Conservation (phyloP, 495 filamentous ascomycete genomes). For the Xylaria grammica region DNA sequence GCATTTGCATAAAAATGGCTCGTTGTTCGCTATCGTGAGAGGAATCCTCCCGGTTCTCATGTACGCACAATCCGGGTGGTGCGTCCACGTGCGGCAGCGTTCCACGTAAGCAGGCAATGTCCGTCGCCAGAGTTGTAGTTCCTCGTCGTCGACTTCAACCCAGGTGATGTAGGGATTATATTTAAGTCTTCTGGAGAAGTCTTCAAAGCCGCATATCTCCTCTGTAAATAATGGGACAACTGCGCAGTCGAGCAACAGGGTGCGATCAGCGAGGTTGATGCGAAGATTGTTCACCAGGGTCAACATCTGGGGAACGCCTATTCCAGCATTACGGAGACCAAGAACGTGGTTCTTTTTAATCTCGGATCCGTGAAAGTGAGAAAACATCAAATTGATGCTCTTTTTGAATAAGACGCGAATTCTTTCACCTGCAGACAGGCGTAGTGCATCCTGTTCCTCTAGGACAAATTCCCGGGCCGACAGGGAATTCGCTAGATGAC, state of each 20-base stretch:
- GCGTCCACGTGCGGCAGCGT: background rate
- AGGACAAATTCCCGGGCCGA: background rate
- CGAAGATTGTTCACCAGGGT: constrained; percentile 28
- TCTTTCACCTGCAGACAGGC: background rate
- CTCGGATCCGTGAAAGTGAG: background rate
- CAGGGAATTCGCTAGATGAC: constrained; percentile 5
- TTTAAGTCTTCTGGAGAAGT: background rate
- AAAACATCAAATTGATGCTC: background rate
- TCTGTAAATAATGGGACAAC: constrained; percentile 35
- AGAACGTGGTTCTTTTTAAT: background rate
- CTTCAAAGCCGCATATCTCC: background rate
- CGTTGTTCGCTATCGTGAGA: background rate
- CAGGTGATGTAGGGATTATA: background rate
- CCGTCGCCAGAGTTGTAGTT: background rate
- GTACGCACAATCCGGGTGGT: background rate
- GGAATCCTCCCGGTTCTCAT: background rate
- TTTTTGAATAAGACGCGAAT: background rate
- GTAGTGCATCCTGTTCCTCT: background rate
- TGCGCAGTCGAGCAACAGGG: constrained; percentile 41
- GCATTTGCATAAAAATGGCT: background rate
- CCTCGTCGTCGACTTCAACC: background rate
- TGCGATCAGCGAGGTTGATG: constrained; percentile 35
- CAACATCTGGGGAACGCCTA: constrained; percentile 9
- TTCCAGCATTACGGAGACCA: background rate
- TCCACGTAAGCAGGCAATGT: background rate